Percentiles rank a stretch among this genome's conserved stretches.
These are phyloP conservation scores for Turritis glabra DNA, from an alignment of 345 rosid species.

Conservation along the genomic window DNA sequence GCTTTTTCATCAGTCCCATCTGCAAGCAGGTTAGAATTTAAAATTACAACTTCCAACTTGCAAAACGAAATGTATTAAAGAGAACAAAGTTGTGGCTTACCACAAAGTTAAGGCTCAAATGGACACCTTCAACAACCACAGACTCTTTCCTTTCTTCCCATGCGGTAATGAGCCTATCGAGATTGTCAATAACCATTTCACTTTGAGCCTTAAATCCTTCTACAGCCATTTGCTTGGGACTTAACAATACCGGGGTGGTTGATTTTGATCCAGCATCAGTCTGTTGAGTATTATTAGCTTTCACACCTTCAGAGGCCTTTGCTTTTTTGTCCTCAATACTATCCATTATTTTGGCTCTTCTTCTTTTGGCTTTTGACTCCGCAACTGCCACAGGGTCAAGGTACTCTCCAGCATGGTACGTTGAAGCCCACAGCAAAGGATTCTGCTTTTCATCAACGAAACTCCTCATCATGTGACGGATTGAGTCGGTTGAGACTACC, in stretches of 20 bases:
- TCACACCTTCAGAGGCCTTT: constrained; percentile 45
- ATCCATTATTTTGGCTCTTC: constrained; percentile 66
- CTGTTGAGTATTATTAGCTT: constrained; percentile 41
- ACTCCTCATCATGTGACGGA: constrained; percentile 99
- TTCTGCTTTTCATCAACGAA: constrained; percentile 87
- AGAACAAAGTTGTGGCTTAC: constrained; percentile 47
- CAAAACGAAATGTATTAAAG: neutral
- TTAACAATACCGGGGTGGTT: constrained; percentile 46
- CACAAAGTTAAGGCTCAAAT: constrained; percentile 97
- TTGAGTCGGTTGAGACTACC: constrained; percentile 93
- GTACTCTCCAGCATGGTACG: constrained; percentile 95
- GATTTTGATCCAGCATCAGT: constrained; percentile 44
- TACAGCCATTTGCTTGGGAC: constrained; percentile 90
- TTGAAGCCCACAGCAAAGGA: constrained; percentile 99
- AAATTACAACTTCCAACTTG: neutral
- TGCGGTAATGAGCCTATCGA: constrained; percentile 90
- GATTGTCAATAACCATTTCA: constrained; percentile 99
- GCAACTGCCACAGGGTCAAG: constrained; percentile 94
- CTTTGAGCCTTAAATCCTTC: constrained; percentile 99
- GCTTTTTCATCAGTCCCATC: constrained; percentile 99
- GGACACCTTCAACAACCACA: constrained; percentile 98
- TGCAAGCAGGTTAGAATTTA: constrained; percentile 32
- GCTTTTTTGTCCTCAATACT: constrained; percentile 50
- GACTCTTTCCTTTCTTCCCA: constrained; percentile 99
- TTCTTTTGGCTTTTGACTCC: constrained; percentile 80